phyloP scores from a whole-genome alignment of 108 stramenopile genomes.

The Cylindrotheca closterium region DNA sequence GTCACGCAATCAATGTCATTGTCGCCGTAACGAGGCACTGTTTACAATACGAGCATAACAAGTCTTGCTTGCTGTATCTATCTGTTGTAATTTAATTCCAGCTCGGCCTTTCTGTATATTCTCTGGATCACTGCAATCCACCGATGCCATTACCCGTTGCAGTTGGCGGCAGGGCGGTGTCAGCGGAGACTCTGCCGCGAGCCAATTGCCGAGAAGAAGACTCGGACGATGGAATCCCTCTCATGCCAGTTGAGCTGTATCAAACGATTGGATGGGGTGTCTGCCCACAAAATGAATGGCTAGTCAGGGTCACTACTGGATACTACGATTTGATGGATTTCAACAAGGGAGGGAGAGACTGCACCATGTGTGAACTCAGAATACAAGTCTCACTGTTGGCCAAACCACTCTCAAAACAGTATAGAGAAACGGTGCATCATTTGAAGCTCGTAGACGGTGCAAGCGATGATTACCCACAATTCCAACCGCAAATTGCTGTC shows the following conservation, averaged over 20 bases:
- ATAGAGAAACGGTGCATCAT: constrained; percentile 30
- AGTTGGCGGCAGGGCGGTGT: constrained; percentile 27
- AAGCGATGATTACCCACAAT: constrained; percentile 10
- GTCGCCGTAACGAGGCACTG: no score
- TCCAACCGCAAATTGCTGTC: constrained; percentile 24
- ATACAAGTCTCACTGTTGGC: constrained; percentile 28
- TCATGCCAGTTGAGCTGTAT: constrained; percentile 10
- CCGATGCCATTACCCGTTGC: constrained; percentile 37
- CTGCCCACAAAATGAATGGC: constrained; percentile 31
- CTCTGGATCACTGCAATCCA: no score
- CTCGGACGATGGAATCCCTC: constrained; percentile 7
- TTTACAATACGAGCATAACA: no score
- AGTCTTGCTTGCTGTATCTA: no score
- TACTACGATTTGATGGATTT: constrained; percentile 22
- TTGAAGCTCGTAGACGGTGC: constrained; percentile 22
- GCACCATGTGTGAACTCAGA: constrained; percentile 30
- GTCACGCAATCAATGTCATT: no score
- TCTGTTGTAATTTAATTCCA: no score
- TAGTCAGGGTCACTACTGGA: constrained; percentile 16
- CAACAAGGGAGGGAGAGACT: not conserved
- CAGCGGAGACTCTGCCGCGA: constrained; percentile 16
- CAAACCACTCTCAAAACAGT: constrained; percentile 12
- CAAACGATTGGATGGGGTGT: constrained; percentile 26
- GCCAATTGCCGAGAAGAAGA: constrained; percentile 4
- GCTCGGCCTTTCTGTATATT: no score